phyloP scores from a whole-genome alignment of 192 early-diverging fungal genomes.

The Chytriomyces confervae region DNA sequence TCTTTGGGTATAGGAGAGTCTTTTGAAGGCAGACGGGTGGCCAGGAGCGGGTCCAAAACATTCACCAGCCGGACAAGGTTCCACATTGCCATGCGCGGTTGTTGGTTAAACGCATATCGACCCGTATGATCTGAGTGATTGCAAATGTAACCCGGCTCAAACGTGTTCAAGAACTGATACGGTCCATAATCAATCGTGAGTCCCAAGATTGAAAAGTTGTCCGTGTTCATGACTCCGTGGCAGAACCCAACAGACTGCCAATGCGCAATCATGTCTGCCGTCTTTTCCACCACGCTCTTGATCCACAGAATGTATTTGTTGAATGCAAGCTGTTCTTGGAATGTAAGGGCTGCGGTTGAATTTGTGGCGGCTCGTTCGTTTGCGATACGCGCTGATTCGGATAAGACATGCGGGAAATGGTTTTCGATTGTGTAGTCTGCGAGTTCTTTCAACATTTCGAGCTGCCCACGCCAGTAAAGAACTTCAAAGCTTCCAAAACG shows the following conservation, averaged over 20 bases:
- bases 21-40: slow-evolving; percentile 50
- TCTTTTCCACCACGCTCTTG: slow-evolving; percentile 58
- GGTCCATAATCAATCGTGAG: slow-evolving; percentile 88
- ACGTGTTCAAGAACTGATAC: slow-evolving; percentile 76
- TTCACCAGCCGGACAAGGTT: slow-evolving; percentile 73
- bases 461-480: slow-evolving; percentile 69
- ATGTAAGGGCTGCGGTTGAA: slow-evolving; percentile 1
- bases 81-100: slow-evolving; percentile 80
- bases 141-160: slow-evolving; percentile 78
- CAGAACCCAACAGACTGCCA: slow-evolving; percentile 87
- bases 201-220: slow-evolving; percentile 84
- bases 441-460: slow-evolving; percentile 52
- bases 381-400: background rate
- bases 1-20: slow-evolving; percentile 46
- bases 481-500: slow-evolving; percentile 88
- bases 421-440: slow-evolving; percentile 74
- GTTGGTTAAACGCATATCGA: slow-evolving; percentile 75
- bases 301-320: slow-evolving; percentile 69
- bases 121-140: slow-evolving; percentile 61
- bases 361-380: slow-evolving; percentile 3
- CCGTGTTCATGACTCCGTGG: slow-evolving; percentile 63
- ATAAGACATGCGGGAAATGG: slow-evolving; percentile 49
- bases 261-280: slow-evolving; percentile 75
- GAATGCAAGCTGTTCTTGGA: slow-evolving; percentile 13
- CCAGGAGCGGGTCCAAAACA: slow-evolving; percentile 62